These are phyloP conservation scores for Hygrocybe punicea DNA, from an alignment of 768 basidiomycete genomes.

Conservation along the genomic window DNA sequence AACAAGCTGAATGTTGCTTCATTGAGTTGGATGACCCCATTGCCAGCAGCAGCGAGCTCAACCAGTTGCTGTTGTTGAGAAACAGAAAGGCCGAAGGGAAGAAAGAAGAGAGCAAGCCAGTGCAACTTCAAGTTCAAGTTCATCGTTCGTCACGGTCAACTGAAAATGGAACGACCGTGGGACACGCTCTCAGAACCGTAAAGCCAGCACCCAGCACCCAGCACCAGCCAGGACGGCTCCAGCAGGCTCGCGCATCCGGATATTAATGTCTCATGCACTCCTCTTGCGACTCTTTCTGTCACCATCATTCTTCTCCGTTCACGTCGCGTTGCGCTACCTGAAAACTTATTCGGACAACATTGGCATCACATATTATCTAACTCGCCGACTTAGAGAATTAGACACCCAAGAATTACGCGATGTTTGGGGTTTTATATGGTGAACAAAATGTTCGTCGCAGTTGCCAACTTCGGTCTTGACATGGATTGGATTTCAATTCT, in stretches of 20 bases:
- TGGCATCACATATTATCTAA: conserved; percentile 88
- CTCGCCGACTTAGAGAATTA: conserved; percentile 65
- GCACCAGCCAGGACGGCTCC: too few species aligned
- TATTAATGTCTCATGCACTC: conserved; percentile 76
- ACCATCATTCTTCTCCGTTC: conserved; percentile 88
- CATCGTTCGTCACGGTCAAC: too few species aligned
- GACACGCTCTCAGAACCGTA: conserved; percentile 1
- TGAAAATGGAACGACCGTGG: conserved; percentile 5
- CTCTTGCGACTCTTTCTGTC: conserved; percentile 90
- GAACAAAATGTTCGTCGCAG: conserved; percentile 19
- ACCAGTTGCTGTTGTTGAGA: conserved; percentile 54
- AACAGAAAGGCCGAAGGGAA: conserved; percentile 34
- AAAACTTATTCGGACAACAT: conserved; percentile 80
- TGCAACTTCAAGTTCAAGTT: conserved; percentile 22
- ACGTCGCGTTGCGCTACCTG: conserved; percentile 89
- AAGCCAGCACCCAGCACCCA: too few species aligned
- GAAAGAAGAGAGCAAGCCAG: conserved; percentile 28
- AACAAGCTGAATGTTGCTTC: conserved; percentile 73
- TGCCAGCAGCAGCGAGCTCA: conserved; percentile 63
- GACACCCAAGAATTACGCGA: conserved; percentile 71
- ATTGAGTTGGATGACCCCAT: conserved; percentile 82
- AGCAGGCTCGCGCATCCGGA: too few species aligned
- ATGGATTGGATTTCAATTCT: conserved; percentile 11
- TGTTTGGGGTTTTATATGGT: conserved; percentile 91
- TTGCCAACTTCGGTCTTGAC: conserved; percentile 17